Percentiles rank a stretch among this genome's conserved stretches.
These are phyloP conservation scores for Trichaptum fuscoviolaceum DNA, from an alignment of 768 basidiomycete genomes.

Conservation along the genomic window DNA sequence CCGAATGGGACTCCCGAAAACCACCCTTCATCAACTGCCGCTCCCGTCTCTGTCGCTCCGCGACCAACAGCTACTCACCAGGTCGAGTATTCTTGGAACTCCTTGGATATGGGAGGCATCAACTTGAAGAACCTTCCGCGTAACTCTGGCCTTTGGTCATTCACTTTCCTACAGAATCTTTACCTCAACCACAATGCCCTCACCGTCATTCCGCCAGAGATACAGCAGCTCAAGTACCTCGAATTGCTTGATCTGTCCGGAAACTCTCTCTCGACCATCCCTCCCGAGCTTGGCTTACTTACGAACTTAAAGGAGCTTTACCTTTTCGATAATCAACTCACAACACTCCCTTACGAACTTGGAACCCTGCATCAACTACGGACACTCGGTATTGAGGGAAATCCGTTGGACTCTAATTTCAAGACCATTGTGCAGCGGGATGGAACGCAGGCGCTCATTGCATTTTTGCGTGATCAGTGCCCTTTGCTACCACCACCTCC, in stretches of 20 bases:
- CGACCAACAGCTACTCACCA: constrained; percentile 60
- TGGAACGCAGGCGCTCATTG: constrained; percentile 84
- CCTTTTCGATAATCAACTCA: constrained; percentile 92
- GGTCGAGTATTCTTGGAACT: constrained; percentile 78
- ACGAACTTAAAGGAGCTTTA: constrained; percentile 87
- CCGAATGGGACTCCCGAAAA: constrained; percentile 33
- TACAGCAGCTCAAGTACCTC: constrained; percentile 78
- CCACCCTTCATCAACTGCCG: constrained; percentile 73
- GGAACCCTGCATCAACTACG: constrained; percentile 90
- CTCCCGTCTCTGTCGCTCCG: constrained; percentile 63
- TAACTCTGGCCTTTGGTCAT: constrained; percentile 69
- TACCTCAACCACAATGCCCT: constrained; percentile 96
- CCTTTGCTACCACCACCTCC: constrained; percentile 79
- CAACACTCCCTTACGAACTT: constrained; percentile 78
- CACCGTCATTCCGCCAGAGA: constrained; percentile 70
- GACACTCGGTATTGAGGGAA: constrained; percentile 95
- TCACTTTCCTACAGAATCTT: constrained; percentile 89
- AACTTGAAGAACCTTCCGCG: constrained; percentile 86
- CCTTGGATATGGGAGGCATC: constrained; percentile 95
- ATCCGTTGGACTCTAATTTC: constrained; percentile 76
- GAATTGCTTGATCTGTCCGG: constrained; percentile 89
- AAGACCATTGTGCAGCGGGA: constrained; percentile 88
- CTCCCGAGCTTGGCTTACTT: constrained; percentile 87
- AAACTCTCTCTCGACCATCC: constrained; percentile 73
- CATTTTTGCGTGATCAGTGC: constrained; percentile 90